A percentile compares a stretch with the other conserved stretches of the same genome.
Evolutionary conservation across 2,329 filamentous ascomycete species (phyloP).

Genomic region (Aspergillus carbonarius): DNA sequence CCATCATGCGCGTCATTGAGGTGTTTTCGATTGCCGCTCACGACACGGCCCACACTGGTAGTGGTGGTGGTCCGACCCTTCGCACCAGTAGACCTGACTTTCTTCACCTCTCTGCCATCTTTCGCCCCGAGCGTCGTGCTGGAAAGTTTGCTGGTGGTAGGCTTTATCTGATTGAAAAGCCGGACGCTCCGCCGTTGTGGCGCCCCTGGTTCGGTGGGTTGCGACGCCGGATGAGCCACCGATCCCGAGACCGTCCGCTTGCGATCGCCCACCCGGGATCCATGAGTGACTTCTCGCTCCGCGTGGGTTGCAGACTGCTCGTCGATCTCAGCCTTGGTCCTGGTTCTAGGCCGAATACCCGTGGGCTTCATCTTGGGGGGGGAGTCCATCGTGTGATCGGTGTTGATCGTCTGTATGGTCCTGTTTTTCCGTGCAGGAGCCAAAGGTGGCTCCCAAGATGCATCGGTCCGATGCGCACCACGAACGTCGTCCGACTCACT

Average conservation of each 20-base stretch:
- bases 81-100: conserved; percentile 72
- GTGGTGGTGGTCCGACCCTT: conserved; percentile 65
- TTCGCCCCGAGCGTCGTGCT: conserved; percentile 59
- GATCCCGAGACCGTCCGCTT: conserved; percentile 94
- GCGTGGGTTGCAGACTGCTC: conserved; percentile 37
- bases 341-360: conserved; percentile 43
- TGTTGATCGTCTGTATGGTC: conserved; percentile 54
- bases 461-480: conserved; percentile 32
- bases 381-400: conserved; percentile 53
- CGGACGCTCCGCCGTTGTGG: conserved; percentile 70
- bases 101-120: conserved; percentile 74
- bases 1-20: conserved; percentile 57
- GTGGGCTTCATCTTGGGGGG: conserved; percentile 65
- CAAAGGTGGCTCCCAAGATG: conserved; percentile 44
- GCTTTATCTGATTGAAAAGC: conserved; percentile 69
- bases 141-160: conserved; percentile 63
- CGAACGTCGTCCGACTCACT: conserved; percentile 44
- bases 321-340: conserved; percentile 40
- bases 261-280: conserved; percentile 57
- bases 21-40: conserved; percentile 86
- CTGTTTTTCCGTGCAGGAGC: conserved; percentile 52
- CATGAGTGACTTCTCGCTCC: conserved; percentile 33
- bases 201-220: conserved; percentile 61
- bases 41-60: conserved; percentile 76
- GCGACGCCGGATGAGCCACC: conserved; percentile 53